Evolutionary conservation across 2,329 filamentous ascomycete genomes (phyloP), one percentile per base, ranked within the genome.

Genomic region (Lecanicillium sp.): DNA sequence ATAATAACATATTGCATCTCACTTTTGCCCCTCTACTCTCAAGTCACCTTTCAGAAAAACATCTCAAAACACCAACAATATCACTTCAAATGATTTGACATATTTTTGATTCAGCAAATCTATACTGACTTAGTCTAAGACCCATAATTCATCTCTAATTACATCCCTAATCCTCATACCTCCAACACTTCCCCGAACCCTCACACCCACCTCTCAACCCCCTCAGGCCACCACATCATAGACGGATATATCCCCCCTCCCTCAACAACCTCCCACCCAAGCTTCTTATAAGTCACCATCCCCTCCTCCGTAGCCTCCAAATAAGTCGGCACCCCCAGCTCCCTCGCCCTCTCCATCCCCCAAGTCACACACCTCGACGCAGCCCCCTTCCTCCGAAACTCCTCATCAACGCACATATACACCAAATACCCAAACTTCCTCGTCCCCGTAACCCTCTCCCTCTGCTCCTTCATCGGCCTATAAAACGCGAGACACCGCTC

Each of bases 211-310:
- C 29, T 17, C 29, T 37, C 22, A 29, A 41, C 33, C 14, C 38
- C 38, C 33, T 41, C 38, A 4, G 38, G 38, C 38, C 38, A 41
- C 38, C 38, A 41, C 34, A 41, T 37, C 38, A 41, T 41, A 20
- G 33, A 16, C 12, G 38, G 38, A 27, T 32, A 41, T 33, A 8
- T 5, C 18, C 16, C 9, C 13, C 12, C 28, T 5, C 16, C 35
- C 25, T 6, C 14, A 14, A 37, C 35, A 16, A 37, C 15, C 17
- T 35, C 40, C 40, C 40, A 42, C 3, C 40, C 40, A 27, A 42
- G 22, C 11, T 18, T 31, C 31, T 11, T 19, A 19, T 42, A 42
- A 27, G 35, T 13, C 35, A 16, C 34, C n/a, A 15, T 35, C 17
- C 40, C 40, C 4, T 38, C 25, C 35, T 31, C 31, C 6, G 30